Percentiles rank a stretch among this genome's conserved stretches.
phyloP scores from a whole-genome alignment of 2,329 filamentous ascomycete species.

The Neonectria ditissima region DNA sequence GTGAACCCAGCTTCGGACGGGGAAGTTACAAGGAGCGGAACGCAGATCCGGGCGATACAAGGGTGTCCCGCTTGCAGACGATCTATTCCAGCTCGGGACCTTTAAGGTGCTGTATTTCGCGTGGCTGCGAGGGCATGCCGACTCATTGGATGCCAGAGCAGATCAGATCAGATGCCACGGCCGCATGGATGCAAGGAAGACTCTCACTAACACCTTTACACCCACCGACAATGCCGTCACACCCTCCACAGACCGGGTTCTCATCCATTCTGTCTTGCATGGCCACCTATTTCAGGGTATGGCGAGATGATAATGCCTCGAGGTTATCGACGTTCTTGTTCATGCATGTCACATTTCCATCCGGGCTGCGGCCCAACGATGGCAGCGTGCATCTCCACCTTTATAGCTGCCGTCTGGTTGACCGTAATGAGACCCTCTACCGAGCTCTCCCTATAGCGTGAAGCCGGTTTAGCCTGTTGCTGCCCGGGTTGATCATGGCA shows the following conservation, averaged over 20 bases:
- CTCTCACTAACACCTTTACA: background rate
- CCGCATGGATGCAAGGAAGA: background rate
- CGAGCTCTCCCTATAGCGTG: background rate
- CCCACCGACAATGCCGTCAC: too few species aligned
- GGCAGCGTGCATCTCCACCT: background rate
- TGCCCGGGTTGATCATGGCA: background rate
- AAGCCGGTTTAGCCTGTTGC: too few species aligned
- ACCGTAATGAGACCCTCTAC: too few species aligned
- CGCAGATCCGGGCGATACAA: background rate
- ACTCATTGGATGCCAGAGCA: background rate
- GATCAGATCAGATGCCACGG: background rate
- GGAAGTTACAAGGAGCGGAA: background rate
- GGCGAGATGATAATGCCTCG: background rate
- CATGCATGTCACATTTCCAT: background rate
- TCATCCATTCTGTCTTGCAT: background rate
- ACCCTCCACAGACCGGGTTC: background rate
- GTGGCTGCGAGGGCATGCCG: background rate
- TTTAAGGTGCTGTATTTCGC: background rate
- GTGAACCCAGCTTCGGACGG: background rate
- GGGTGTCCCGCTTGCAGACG: background rate
- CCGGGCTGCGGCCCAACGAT: too few species aligned
- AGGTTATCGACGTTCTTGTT: background rate
- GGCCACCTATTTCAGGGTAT: background rate
- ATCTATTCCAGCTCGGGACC: background rate
- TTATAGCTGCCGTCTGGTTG: background rate